A percentile compares a stretch with the other conserved stretches of the same genome.
Conservation (phyloP, 2,329 filamentous ascomycete genomes). For the Hymenoscyphus albidus region DNA sequence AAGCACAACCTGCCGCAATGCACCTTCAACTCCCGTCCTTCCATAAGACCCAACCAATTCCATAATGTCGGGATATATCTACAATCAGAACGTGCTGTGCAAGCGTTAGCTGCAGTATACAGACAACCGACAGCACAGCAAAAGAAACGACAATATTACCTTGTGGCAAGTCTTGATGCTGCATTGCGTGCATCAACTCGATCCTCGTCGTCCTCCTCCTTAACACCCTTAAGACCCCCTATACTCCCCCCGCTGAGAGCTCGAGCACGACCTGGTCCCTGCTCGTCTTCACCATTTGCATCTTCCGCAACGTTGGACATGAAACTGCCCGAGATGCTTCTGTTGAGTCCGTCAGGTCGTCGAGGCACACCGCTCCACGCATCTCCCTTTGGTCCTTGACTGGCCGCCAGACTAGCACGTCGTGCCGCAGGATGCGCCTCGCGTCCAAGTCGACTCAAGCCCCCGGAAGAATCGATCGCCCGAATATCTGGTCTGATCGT, state of each 20-base stretch:
- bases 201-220: conserved; percentile 87
- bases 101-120: neutral
- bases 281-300: conserved; percentile 50
- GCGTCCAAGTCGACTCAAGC: conserved; percentile 81
- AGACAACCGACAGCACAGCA: conserved; percentile 4
- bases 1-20: conserved; percentile 17
- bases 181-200: conserved; percentile 93
- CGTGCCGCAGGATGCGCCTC: conserved; percentile 75
- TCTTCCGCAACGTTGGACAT: conserved; percentile 63
- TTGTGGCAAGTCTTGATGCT: conserved; percentile 86
- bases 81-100: conserved; percentile 11
- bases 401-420: conserved; percentile 73
- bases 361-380: conserved; percentile 94
- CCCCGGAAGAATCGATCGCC: conserved; percentile 85
- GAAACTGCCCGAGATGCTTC: conserved; percentile 72
- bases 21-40: conserved; percentile 12
- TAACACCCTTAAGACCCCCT: conserved; percentile 53
- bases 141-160: conserved; percentile 49
- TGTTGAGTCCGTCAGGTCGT: conserved; percentile 66
- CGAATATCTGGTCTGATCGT: conserved; percentile 89
- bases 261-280: conserved; percentile 35
- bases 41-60: conserved; percentile 10
- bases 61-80: conserved; percentile 12
- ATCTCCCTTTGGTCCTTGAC: conserved; percentile 96
- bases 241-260: conserved; percentile 32